Evolutionary conservation across 2,329 filamentous ascomycete species (phyloP).

Genomic region (Curvularia sp.): DNA sequence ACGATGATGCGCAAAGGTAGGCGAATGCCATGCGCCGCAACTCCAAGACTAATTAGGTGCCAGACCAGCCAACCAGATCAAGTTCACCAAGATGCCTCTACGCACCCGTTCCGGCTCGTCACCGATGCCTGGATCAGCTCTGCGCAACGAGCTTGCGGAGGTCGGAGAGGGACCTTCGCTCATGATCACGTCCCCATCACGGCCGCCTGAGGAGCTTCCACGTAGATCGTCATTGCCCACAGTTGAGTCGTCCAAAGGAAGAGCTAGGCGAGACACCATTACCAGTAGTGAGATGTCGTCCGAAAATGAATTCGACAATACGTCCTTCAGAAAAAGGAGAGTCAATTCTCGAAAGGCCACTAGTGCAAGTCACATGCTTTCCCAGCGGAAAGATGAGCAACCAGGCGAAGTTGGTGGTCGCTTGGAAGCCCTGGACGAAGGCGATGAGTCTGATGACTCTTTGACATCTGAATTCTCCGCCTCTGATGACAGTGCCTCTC

Average conservation of each 20-base stretch:
- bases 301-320: conserved; percentile 77
- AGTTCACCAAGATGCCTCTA: conserved; percentile 95
- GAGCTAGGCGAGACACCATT: conserved; percentile 74
- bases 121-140: conserved; percentile 62
- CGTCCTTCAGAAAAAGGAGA: conserved; percentile 68
- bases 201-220: conserved; percentile 47
- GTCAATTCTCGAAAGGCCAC: conserved; percentile 67
- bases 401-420: conserved; percentile 43
- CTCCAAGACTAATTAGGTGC: conserved; percentile 11
- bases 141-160: conserved; percentile 63
- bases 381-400: conserved; percentile 62
- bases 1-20: conserved; percentile 61
- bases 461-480: conserved; percentile 52
- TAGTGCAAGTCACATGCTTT: conserved; percentile 59
- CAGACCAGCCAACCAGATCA: conserved; percentile 83
- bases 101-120: conserved; percentile 87
- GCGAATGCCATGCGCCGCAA: background rate
- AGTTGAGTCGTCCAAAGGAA: conserved; percentile 72
- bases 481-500: conserved; percentile 68
- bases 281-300: conserved; percentile 85
- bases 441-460: conserved; percentile 49
- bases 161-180: conserved; percentile 61
- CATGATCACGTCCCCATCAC: conserved; percentile 63
- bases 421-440: conserved; percentile 52
- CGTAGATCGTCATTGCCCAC: conserved; percentile 74